phyloP scores from a whole-genome alignment of 2,329 filamentous ascomycete genomes.

The Tolypocladium sp. region DNA sequence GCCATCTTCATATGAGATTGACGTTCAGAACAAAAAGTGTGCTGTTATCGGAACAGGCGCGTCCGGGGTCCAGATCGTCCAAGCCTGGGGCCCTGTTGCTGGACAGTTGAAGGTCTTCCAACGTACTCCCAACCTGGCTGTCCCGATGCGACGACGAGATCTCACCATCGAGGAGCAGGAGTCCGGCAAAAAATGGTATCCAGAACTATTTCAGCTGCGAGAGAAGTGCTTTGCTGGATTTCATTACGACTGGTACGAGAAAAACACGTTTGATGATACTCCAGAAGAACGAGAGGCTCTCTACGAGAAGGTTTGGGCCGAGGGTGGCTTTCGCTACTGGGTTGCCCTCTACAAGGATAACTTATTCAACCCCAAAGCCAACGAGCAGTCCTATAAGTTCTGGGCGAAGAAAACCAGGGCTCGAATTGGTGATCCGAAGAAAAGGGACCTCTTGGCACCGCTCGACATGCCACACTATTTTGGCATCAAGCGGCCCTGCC shows the following conservation, averaged over 20 bases:
- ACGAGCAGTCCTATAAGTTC: constrained; percentile 44
- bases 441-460: constrained; percentile 43
- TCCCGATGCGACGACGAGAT: constrained; percentile 47
- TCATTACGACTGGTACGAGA: constrained; percentile 43
- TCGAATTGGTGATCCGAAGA: constrained; percentile 38
- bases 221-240: constrained; percentile 50
- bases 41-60: constrained; percentile 58
- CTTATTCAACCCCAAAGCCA: constrained; percentile 34
- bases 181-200: constrained; percentile 31
- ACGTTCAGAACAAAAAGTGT: constrained; percentile 47
- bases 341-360: constrained; percentile 44
- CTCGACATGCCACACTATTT: constrained; percentile 42
- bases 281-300: constrained; percentile 38
- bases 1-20: constrained; percentile 48
- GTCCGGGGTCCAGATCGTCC: constrained; percentile 54
- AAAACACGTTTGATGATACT: constrained; percentile 45
- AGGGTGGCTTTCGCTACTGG: constrained; percentile 48
- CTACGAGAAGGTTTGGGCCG: constrained; percentile 37
- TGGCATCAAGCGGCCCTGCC: constrained; percentile 39
- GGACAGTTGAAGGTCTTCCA: constrained; percentile 52
- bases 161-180: constrained; percentile 32
- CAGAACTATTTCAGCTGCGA: constrained; percentile 41
- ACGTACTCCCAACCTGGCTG: constrained; percentile 55
- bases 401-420: constrained; percentile 42
- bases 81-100: constrained; percentile 47